Evolutionary conservation across 2,329 filamentous ascomycete genomes (phyloP).

Genomic region (Trichoderma gracile): DNA sequence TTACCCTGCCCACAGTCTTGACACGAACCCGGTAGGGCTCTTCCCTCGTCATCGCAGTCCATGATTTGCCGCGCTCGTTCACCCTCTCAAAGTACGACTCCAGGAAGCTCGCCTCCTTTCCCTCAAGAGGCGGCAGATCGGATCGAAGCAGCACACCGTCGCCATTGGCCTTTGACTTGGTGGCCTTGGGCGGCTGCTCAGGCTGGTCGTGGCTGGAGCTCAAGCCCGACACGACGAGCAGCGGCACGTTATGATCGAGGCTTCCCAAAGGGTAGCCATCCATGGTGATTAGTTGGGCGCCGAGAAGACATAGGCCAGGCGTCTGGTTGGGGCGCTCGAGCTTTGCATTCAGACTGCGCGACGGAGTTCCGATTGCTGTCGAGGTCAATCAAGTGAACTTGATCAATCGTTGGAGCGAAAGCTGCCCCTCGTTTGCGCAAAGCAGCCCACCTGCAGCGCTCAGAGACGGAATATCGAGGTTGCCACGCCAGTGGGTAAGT

Average conservation of each 20-base stretch:
- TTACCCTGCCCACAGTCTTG: constrained; percentile 77
- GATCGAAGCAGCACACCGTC: constrained; percentile 66
- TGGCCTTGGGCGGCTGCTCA: constrained; percentile 52
- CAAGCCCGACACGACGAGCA: constrained; percentile 81
- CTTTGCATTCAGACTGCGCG: constrained; percentile 23
- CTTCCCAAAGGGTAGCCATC: constrained; percentile 79
- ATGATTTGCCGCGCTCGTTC: constrained; percentile 65
- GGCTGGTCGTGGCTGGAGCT: constrained; percentile 45
- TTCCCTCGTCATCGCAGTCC: constrained; percentile 60
- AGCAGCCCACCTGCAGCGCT: constrained; percentile 9
- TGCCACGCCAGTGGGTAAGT: neutral
- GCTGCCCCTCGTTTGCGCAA: constrained; percentile 22
- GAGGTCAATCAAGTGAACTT: neutral
- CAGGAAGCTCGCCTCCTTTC: constrained; percentile 64
- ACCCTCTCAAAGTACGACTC: constrained; percentile 65
- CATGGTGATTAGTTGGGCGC: constrained; percentile 52
- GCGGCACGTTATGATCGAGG: constrained; percentile 81
- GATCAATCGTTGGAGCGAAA: neutral
- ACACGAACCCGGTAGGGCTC: constrained; percentile 65
- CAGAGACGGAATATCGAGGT: neutral
- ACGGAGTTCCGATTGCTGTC: neutral
- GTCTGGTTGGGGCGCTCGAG: neutral
- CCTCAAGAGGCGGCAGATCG: constrained; percentile 66
- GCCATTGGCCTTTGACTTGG: constrained; percentile 61
- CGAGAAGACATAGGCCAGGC: constrained; percentile 26